Conservation (phyloP, 352 stramenopile species). For the Globisporangium perplexum region DNA sequence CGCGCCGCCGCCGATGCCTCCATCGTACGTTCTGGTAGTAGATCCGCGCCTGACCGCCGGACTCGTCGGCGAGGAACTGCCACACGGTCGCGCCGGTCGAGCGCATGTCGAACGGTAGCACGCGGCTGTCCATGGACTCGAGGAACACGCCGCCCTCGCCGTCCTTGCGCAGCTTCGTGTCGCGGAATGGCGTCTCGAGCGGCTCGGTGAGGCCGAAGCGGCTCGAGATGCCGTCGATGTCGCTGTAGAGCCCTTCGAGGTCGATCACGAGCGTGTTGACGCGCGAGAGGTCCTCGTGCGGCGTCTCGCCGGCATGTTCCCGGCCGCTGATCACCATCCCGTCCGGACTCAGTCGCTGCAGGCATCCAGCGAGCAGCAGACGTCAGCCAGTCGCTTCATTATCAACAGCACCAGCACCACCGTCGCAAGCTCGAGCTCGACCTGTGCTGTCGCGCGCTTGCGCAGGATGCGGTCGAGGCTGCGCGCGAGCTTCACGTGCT, state of each 20-base stretch:
- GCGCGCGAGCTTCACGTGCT: slow-evolving; percentile 15
- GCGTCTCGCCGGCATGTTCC: background rate
- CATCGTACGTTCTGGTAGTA: slow-evolving; percentile 13
- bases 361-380: background rate
- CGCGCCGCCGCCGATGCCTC: background rate
- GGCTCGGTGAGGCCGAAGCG: slow-evolving; percentile 8
- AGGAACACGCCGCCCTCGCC: slow-evolving; percentile 1
- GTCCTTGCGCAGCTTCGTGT: slow-evolving; percentile 8
- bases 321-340: slow-evolving; percentile 11
- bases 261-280: slow-evolving; percentile 13
- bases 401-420: too few relatives aligned
- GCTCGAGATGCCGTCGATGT: slow-evolving; percentile 4
- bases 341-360: slow-evolving; percentile 6
- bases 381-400: background rate
- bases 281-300: slow-evolving; percentile 4
- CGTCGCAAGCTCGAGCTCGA: background rate
- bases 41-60: slow-evolving; percentile 2
- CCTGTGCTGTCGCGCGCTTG: slow-evolving; percentile 4
- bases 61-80: slow-evolving; percentile 13
- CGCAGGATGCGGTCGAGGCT: slow-evolving; percentile 12
- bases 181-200: slow-evolving; percentile 6
- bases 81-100: slow-evolving; percentile 11
- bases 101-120: slow-evolving; percentile 13
- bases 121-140: slow-evolving; percentile 11
- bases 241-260: slow-evolving; percentile 10